Percentiles rank a stretch among this genome's conserved stretches.
These are phyloP conservation scores for Ilyonectria sp. DNA, from an alignment of 2,329 filamentous ascomycete genomes.

Conservation along the genomic window DNA sequence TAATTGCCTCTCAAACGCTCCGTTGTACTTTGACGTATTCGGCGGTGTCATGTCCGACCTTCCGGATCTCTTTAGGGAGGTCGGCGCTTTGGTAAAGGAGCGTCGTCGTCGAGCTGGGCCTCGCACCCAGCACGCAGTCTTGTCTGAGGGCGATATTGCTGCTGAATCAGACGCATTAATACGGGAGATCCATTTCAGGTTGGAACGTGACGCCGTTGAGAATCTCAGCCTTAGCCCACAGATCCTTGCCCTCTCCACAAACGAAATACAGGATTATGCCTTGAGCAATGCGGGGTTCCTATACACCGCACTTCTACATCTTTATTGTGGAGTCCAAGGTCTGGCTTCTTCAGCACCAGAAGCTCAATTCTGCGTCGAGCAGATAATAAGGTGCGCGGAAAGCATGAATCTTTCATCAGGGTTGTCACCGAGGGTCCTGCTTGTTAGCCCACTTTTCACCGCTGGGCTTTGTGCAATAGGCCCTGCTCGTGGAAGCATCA, in stretches of 20 bases:
- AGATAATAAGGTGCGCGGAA: constrained; percentile 30
- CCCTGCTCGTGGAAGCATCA: constrained; percentile 8
- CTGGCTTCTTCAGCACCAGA: neutral
- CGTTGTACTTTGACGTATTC: constrained; percentile 29
- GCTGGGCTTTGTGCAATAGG: constrained; percentile 31
- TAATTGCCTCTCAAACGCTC: neutral
- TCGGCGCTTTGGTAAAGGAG: constrained; percentile 22
- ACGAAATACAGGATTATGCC: constrained; percentile 32
- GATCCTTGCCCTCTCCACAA: constrained; percentile 6
- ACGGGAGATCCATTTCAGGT: constrained; percentile 12
- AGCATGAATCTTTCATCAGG: constrained; percentile 24
- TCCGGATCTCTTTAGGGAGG: constrained; percentile 29
- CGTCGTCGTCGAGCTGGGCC: neutral
- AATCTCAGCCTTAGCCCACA: constrained; percentile 8
- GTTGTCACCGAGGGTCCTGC: constrained; percentile 26
- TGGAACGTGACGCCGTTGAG: constrained; percentile 16
- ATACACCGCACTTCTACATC: constrained; percentile 33
- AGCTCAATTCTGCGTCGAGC: constrained; percentile 22
- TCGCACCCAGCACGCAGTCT: neutral
- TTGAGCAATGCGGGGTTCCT: constrained; percentile 37
- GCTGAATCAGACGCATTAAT: neutral
- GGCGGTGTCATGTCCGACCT: constrained; percentile 37
- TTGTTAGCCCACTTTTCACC: constrained; percentile 34
- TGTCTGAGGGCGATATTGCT: constrained; percentile 3
- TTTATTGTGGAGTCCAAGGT: constrained; percentile 22